Conservation (phyloP, 306 rosid species). For the Casuarina glauca region DNA sequence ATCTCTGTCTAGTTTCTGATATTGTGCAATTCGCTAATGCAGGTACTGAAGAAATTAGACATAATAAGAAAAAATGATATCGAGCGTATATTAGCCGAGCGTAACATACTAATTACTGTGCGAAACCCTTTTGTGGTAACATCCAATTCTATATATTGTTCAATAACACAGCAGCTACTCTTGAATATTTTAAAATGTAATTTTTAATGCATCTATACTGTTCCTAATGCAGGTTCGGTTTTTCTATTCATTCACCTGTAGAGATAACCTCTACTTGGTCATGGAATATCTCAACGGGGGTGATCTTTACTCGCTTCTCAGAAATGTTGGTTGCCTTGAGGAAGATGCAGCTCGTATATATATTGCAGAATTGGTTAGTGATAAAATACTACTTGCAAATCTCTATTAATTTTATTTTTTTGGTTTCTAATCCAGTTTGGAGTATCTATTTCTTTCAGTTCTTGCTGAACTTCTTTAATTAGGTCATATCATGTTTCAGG, state of each 20-base stretch:
- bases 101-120: constrained; percentile 11
- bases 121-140: constrained; percentile 17
- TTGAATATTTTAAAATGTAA: background rate
- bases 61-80: constrained; percentile 8
- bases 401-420: background rate
- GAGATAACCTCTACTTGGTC: constrained; percentile 14
- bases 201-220: background rate
- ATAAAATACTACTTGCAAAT: background rate
- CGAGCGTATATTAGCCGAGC: constrained; percentile 11
- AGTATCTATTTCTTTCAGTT: background rate
- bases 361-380: constrained; percentile 9
- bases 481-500: background rate
- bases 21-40: constrained; percentile 3
- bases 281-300: constrained; percentile 17
- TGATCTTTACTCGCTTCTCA: constrained; percentile 11
- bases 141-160: background rate
- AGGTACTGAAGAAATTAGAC: constrained; percentile 16
- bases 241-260: constrained; percentile 15
- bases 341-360: constrained; percentile 7
- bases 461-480: background rate
- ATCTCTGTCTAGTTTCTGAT: constrained; percentile 1
- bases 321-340: constrained; percentile 4
- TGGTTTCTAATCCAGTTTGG: background rate
- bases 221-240: constrained; percentile 9
- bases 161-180: background rate